Conservation (phyloP, 1,139 yeast genomes). For the Yamadazyma atmosphaerica region DNA sequence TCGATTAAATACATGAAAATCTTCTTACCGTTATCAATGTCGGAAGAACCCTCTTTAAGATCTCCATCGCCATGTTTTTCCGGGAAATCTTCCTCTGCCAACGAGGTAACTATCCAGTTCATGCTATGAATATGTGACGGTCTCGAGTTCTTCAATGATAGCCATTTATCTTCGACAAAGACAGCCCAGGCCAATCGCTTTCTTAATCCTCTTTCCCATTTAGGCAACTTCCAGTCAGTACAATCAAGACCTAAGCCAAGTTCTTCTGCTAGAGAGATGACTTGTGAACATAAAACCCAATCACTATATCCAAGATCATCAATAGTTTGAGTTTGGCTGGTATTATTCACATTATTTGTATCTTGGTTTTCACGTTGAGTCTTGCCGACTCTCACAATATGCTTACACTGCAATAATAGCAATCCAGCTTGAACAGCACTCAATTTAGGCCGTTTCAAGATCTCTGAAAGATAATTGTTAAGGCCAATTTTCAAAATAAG, state of each 20-base stretch:
- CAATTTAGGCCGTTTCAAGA: slow-evolving; percentile 69
- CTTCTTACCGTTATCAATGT: slow-evolving; percentile 70
- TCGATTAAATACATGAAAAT: slow-evolving; percentile 71
- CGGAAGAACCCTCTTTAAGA: slow-evolving; percentile 60
- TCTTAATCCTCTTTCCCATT: slow-evolving; percentile 88
- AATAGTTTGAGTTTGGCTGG: slow-evolving; percentile 7
- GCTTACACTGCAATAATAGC: slow-evolving; percentile 64
- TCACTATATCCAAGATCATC: slow-evolving; percentile 59
- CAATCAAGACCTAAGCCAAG: slow-evolving; percentile 85
- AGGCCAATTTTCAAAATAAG: slow-evolving; percentile 48
- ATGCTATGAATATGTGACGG: slow-evolving; percentile 72
- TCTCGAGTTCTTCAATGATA: slow-evolving; percentile 70
- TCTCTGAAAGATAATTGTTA: slow-evolving; percentile 63
- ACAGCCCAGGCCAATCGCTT: slow-evolving; percentile 93
- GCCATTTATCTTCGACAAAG: slow-evolving; percentile 87
- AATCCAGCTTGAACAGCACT: slow-evolving; percentile 83
- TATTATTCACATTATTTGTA: slow-evolving; percentile 6
- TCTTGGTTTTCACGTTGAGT: slow-evolving; percentile 5
- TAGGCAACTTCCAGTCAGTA: slow-evolving; percentile 83
- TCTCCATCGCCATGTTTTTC: slow-evolving; percentile 62
- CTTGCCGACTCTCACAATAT: slow-evolving; percentile 25
- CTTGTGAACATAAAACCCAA: slow-evolving; percentile 86
- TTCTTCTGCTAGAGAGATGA: slow-evolving; percentile 83
- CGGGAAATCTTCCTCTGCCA: slow-evolving; percentile 74
- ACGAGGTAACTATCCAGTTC: slow-evolving; percentile 68